phyloP scores from a whole-genome alignment of 164 flowering plant species.

The Vitis vinifera region ASM3070453v1 NC_081814.1:5758501-5759000 shows the following conservation, averaged over 20 bases:
- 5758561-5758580: slow-evolving; percentile 43
- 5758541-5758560: slow-evolving; percentile 24
- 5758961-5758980: too few relatives aligned
- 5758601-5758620: slow-evolving; percentile 9
- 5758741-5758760: background rate
- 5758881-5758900: background rate
- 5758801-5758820: slow-evolving; percentile 26
- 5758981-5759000: too few relatives aligned
- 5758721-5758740: background rate
- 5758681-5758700: slow-evolving; percentile 1
- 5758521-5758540: background rate
- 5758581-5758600: slow-evolving; percentile 27
- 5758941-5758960: too few relatives aligned
- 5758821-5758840: slow-evolving; percentile 38
- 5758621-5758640: slow-evolving; percentile 4
- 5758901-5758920: too few relatives aligned
- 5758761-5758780: background rate
- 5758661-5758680: slow-evolving; percentile 7
- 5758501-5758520: slow-evolving; percentile 14
- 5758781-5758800: slow-evolving; percentile 13
- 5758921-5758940: too few relatives aligned
- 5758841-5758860: slow-evolving; percentile 29
- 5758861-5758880: slow-evolving; percentile 25
- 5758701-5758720: background rate
- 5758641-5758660: slow-evolving; percentile 14